These are phyloP conservation scores for Boletus pseudopeckii DNA, from an alignment of 768 basidiomycete genomes.

Conservation along the genomic window DNA sequence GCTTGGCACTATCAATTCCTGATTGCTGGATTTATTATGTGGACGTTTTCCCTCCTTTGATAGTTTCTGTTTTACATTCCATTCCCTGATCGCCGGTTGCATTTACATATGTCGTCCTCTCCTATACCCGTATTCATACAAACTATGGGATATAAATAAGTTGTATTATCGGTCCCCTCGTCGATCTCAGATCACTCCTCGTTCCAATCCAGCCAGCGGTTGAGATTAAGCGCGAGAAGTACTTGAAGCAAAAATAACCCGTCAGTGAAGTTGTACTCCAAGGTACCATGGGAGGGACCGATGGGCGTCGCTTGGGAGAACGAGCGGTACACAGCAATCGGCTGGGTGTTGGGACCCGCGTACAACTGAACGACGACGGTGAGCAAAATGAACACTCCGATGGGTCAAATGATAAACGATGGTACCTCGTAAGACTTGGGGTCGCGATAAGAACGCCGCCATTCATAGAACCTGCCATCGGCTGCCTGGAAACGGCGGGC, in stretches of 20 bases:
- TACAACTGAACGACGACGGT: slow-evolving; percentile 38
- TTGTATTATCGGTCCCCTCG: slow-evolving; percentile 14
- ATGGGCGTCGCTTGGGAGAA: slow-evolving; percentile 52
- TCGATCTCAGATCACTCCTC: slow-evolving; percentile 30
- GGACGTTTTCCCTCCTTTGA: slow-evolving; percentile 6
- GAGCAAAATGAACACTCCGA: not conserved
- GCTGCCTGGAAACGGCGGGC: slow-evolving; percentile 56
- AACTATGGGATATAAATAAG: slow-evolving; percentile 33
- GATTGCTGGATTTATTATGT: slow-evolving; percentile 27
- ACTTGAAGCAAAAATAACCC: slow-evolving; percentile 59
- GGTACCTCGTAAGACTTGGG: slow-evolving; percentile 62
- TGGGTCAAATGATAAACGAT: not conserved
- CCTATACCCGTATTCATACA: slow-evolving; percentile 33
- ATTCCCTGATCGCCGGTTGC: slow-evolving; percentile 15
- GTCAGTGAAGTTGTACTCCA: slow-evolving; percentile 63
- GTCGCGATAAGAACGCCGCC: slow-evolving; percentile 51
- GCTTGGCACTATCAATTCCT: slow-evolving; percentile 43
- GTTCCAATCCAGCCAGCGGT: slow-evolving; percentile 70
- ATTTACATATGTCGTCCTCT: slow-evolving; percentile 20
- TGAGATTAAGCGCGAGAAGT: slow-evolving; percentile 63
- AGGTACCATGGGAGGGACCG: slow-evolving; percentile 59
- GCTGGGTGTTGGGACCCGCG: slow-evolving; percentile 42
- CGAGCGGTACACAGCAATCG: slow-evolving; percentile 57
- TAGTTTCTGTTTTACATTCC: slow-evolving; percentile 12
- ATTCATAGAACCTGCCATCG: slow-evolving; percentile 61